Conservation (phyloP, 345 rosid genomes). For the Citrus medica region DNA sequence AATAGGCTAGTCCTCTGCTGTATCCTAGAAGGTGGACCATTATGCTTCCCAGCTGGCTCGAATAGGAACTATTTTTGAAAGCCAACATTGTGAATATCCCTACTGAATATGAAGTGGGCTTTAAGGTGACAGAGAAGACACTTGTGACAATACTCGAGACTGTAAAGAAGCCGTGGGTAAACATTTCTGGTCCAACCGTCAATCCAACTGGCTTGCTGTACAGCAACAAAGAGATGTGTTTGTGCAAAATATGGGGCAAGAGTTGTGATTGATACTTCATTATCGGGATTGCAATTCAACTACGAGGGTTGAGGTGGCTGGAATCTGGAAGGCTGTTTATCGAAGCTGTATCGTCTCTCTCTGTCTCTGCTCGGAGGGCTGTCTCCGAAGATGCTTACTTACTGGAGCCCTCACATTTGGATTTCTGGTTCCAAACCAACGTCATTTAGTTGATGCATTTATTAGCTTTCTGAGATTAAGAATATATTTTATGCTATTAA, state of each 20-base stretch:
- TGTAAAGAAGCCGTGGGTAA: conserved; percentile 79
- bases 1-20: conserved; percentile 73
- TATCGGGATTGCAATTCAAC: too few species aligned
- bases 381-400: conserved; percentile 51
- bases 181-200: conserved; percentile 84
- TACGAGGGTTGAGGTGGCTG: conserved; percentile 45
- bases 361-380: conserved; percentile 75
- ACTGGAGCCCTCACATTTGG: conserved; percentile 72
- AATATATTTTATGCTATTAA: too few species aligned
- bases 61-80: conserved; percentile 62
- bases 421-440: conserved; percentile 41
- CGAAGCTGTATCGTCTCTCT: conserved; percentile 49
- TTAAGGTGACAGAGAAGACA: too few species aligned
- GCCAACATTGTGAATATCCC: too few species aligned
- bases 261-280: too few species aligned
- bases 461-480: conserved; percentile 37
- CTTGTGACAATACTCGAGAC: conserved; percentile 42
- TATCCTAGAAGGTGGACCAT: conserved; percentile 78
- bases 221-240: conserved; percentile 62
- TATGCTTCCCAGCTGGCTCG: conserved; percentile 83
- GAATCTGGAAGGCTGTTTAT: conserved; percentile 47
- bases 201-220: conserved; percentile 82
- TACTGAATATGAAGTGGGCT: too few species aligned
- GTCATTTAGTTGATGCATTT: conserved; percentile 50
- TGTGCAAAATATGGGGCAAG: conserved; percentile 58